Percentiles rank a stretch among this genome's conserved stretches.
Evolutionary conservation across 306 rosid genomes (phyloP).

Genomic region (Cicer judaicum): DNA sequence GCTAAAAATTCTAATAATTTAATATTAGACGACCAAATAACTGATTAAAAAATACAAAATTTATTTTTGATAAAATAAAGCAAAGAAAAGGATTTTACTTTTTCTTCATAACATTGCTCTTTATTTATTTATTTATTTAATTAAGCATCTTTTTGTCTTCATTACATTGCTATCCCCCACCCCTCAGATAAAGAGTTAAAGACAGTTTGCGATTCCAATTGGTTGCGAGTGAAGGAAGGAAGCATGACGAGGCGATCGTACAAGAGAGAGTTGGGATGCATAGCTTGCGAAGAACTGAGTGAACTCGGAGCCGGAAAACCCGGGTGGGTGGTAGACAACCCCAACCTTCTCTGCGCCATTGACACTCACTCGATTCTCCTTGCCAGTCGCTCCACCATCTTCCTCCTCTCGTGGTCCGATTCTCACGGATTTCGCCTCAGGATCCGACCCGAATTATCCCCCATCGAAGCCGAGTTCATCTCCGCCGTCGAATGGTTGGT

Average conservation of each 20-base stretch:
- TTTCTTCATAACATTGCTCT: too few relatives aligned
- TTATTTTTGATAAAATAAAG: too few relatives aligned
- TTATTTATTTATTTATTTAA: too few relatives aligned
- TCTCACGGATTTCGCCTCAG: constrained; percentile 49
- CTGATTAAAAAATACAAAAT: too few relatives aligned
- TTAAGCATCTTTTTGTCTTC: too few relatives aligned
- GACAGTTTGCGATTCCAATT: background rate
- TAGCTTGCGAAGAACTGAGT: constrained; percentile 80
- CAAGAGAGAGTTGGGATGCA: constrained; percentile 81
- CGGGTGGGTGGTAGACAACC: constrained; percentile 82
- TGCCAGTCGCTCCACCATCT: constrained; percentile 69
- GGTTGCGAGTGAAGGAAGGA: background rate
- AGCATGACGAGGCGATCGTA: constrained; percentile 62
- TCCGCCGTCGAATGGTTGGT: constrained; percentile 87
- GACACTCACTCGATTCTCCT: constrained; percentile 81
- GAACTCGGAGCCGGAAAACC: constrained; percentile 88
- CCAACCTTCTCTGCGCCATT: constrained; percentile 76
- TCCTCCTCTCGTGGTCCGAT: constrained; percentile 74
- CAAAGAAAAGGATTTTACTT: too few relatives aligned
- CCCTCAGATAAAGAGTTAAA: background rate
- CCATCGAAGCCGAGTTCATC: constrained; percentile 69
- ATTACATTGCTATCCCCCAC: too few relatives aligned
- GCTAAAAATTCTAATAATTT: too few relatives aligned
- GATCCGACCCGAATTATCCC: constrained; percentile 82
- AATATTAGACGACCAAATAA: too few relatives aligned